Evolutionary conservation across 768 basidiomycete species (phyloP), one percentile per base, ranked within the genome.

Genomic region (Amylocystis lapponica): DNA sequence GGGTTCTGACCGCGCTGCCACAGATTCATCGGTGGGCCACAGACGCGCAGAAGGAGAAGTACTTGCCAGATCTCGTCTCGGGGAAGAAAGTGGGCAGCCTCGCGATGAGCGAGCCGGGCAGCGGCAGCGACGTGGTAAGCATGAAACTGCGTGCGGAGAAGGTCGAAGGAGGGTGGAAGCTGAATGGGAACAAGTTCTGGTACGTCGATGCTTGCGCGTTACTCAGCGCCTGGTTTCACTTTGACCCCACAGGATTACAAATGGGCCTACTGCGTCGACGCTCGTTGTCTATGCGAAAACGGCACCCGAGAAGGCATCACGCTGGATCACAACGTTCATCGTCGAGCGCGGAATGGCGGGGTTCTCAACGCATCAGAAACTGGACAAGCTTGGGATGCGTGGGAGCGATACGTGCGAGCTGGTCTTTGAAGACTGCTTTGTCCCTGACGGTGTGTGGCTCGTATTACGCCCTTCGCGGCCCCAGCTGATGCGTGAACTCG

Each of bases 351-450:
- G 67, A 6, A 91, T 86, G 60, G 63, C 74, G 32, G 94, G 91
- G 1, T 94, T 94, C 63, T 90, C 89, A 5, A 86, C 89, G 0
- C 84, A 86, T 52, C 88, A 85, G 46, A 92, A 94, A 55, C 70
- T 97, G 17, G 94, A 97, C 63, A 97, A 97, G 62, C 82, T 96
- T 57, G 94, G 94, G 1, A 97, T 97, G 94, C 71, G 94, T 53
- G 94, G 94, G 29, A 90, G 87, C 47, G 92, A 96, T 54, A 97
- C 94, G 3, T 91, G 90, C 50, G 94, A 97, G 59, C 67, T 96
- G 19, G 81, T 94, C 16, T 96, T 97, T 46, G 89, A 95, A 51
- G 75, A 90, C 52, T 94, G 91, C 52, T 76, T 84, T 53, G 86
- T 97, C 3, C 91, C 94, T 1, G 81, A 87, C 58, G 87, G 91